phyloP scores from a whole-genome alignment of 305 asterid genomes.

The Fraxinus ornus region DNA sequence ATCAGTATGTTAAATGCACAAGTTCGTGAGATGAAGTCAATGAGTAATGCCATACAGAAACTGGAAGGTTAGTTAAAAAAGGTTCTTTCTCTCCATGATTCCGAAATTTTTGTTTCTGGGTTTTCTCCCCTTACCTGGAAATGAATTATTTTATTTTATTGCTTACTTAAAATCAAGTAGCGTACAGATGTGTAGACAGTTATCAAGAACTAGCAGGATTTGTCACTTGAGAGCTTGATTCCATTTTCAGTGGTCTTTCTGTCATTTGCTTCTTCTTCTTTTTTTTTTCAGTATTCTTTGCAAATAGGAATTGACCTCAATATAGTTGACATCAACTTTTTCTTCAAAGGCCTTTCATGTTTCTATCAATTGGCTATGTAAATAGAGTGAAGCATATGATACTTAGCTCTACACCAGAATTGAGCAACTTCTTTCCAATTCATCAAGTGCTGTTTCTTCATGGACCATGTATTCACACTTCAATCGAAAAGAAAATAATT shows the following conservation, averaged over 20 bases:
- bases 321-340: not conserved
- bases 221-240: not conserved
- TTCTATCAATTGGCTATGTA: not conserved
- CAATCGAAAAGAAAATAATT: not conserved
- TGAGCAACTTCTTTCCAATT: not conserved
- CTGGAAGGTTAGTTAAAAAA: conserved; percentile 54
- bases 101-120: not conserved
- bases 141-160: not conserved
- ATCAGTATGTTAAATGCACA: conserved; percentile 65
- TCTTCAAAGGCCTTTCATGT: not conserved
- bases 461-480: not conserved
- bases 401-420: not conserved
- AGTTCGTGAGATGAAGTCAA: conserved; percentile 82
- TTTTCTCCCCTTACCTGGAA: not conserved
- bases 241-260: not conserved
- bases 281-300: not conserved
- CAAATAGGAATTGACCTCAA: not conserved
- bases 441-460: not conserved
- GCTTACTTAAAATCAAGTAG: not conserved
- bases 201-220: not conserved
- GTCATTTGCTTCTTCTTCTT: too few relatives aligned
- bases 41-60: conserved; percentile 68
- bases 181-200: not conserved
- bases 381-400: not conserved
- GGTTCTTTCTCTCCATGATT: conserved; percentile 15